Base-by-base conservation (phyloP, 2,329 filamentous ascomycete genomes). In the Scedosporium dehoogii region DNA sequence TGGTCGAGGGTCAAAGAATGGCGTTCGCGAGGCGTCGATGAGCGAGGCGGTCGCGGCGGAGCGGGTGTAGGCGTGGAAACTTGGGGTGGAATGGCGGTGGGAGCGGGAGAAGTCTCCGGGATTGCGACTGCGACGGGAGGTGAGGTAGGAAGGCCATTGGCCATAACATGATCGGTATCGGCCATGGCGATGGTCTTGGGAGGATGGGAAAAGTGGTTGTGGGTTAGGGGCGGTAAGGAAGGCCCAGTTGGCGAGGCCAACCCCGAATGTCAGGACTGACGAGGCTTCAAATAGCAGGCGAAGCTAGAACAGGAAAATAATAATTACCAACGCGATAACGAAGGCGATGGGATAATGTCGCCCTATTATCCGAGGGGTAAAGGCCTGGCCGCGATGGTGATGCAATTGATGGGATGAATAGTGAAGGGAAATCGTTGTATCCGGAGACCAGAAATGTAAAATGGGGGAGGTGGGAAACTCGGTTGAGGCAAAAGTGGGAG, bases 1-100 rank as follows among this genome's bases (percentile, higher is more conserved):
- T 86, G 83, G 69, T 86, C 83, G 63, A 86, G 81, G 23, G 83
- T 85, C 61, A 86, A 73, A 1, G 83, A 85, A 67, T 85, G 81
- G 9, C 83, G 81, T 71, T 85, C 83, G 64, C 74, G 77, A 18
- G 72, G 65, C 3, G 68, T 2, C 60, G 58, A 27, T 59, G 55
- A 44, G 44, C 60, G 53, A 42, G 53, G 46, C 58, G 57, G 42
- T 12, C 29, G 60, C 46, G 55, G 44, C 38, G 51, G 48, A 27
- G 53, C 29, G 16, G 58, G 23, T 59, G 42, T 56, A 62, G 58
- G 63, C 12, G 23, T 60, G 57, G 29, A 55, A 16, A 42, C 56
- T 46, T 42, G 53, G 18, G 16, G 59, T n/a, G 60, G 69, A 63
- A 60, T 64, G 64, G 63, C 64, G 65, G 61, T 68, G 62, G 18